Evolutionary conservation across 164 flowering plant species (phyloP).

Genomic region (Echeveria elegans): DNA sequence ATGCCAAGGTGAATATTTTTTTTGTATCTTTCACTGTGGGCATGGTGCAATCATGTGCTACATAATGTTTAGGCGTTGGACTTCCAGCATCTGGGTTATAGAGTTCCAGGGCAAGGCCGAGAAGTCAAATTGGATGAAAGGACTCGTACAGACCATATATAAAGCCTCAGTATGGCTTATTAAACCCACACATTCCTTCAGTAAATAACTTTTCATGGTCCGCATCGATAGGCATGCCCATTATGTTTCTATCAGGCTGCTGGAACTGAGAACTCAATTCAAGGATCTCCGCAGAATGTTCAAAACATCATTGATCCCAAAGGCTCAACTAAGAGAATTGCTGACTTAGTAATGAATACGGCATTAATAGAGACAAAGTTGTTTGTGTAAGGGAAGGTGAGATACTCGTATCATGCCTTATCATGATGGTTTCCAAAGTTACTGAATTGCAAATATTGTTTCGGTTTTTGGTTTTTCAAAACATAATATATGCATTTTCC

Average conservation of each 20-base stretch:
- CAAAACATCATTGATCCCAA: constrained; percentile 27
- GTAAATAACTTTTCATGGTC: neutral
- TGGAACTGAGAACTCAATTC: constrained; percentile 47
- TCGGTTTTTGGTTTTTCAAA: neutral
- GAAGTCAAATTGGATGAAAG: constrained; percentile 69
- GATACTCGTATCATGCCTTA: neutral
- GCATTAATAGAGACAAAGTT: constrained; percentile 67
- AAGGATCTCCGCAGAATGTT: constrained; percentile 24
- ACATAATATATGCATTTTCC: constrained; percentile 1
- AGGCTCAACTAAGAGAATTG: constrained; percentile 30
- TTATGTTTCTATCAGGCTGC: constrained; percentile 40
- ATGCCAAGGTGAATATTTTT: neutral
- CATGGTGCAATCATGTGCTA: neutral
- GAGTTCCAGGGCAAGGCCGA: constrained; percentile 61
- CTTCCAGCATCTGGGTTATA: constrained; percentile 70
- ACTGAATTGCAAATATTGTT: neutral
- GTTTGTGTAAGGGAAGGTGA: constrained; percentile 75
- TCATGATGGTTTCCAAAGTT: neutral
- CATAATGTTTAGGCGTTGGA: constrained; percentile 59
- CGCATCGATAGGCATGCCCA: neutral
- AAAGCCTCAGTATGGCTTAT: constrained; percentile 63
- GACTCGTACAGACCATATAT: constrained; percentile 74
- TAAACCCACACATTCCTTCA: neutral
- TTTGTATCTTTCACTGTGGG: neutral
- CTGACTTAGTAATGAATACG: constrained; percentile 79